Conservation (phyloP, 371 early-diverging fungal genomes). For the Rhizopus sp. region DNA sequence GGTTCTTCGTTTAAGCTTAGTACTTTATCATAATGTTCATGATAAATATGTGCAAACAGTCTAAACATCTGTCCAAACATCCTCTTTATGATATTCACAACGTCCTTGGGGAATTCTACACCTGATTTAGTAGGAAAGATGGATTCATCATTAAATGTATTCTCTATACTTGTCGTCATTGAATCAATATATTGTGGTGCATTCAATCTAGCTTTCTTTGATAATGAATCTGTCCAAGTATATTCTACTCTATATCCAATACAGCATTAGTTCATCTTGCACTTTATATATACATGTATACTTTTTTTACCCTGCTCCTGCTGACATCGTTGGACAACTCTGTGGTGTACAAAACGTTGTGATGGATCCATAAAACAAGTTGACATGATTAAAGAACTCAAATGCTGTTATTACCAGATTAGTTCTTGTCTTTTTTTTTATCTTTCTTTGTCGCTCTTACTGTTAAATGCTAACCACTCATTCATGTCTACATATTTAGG, state of each 20-base stretch:
- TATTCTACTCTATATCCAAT: slow-evolving; percentile 71
- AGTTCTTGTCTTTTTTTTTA: neutral
- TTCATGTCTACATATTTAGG: slow-evolving; percentile 90
- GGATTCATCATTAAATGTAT: slow-evolving; percentile 81
- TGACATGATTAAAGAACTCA: slow-evolving; percentile 94
- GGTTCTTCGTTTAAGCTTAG: slow-evolving; percentile 81
- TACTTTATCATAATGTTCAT: slow-evolving; percentile 88
- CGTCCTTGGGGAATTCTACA: slow-evolving; percentile 83
- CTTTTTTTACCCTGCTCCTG: slow-evolving; percentile 73
- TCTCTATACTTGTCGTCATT: slow-evolving; percentile 89
- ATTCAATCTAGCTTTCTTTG: slow-evolving; percentile 78
- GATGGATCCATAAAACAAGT: slow-evolving; percentile 89
- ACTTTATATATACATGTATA: neutral
- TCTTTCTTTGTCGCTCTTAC: slow-evolving; percentile 55
- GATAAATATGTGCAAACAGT: slow-evolving; percentile 93
- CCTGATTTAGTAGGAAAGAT: slow-evolving; percentile 82
- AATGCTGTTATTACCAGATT: slow-evolving; percentile 52
- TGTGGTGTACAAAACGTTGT: slow-evolving; percentile 87
- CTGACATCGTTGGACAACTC: slow-evolving; percentile 87
- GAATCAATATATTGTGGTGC: slow-evolving; percentile 96
- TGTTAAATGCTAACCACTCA: slow-evolving; percentile 95
- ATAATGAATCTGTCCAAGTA: slow-evolving; percentile 88
- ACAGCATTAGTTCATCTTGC: neutral
- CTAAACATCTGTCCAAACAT: slow-evolving; percentile 88
- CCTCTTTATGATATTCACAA: slow-evolving; percentile 63